Conservation (phyloP, 1,139 yeast species). For the Kazachstania sp. region DNA sequence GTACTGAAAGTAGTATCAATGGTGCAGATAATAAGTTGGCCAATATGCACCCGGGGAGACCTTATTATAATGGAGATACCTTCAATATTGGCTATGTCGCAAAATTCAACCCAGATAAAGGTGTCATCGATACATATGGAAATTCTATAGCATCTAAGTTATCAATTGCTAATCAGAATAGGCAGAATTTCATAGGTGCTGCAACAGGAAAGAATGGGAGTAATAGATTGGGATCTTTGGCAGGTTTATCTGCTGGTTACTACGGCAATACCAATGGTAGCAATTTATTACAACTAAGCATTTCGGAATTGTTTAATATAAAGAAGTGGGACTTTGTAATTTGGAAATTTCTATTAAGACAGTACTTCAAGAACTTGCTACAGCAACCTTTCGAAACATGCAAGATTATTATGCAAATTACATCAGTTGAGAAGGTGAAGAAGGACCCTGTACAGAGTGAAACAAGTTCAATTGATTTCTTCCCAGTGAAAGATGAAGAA, state of each 20-base stretch:
- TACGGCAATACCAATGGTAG: no score
- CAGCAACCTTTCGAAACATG: slow-evolving; percentile 89
- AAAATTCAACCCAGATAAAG: slow-evolving; percentile 51
- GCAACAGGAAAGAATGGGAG: no score
- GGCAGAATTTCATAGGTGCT: neutral
- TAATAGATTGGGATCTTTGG: neutral
- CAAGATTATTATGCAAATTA: slow-evolving; percentile 56
- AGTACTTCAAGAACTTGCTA: slow-evolving; percentile 56
- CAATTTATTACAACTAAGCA: neutral
- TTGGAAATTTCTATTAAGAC: slow-evolving; percentile 52
- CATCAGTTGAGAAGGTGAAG: neutral
- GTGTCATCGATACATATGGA: slow-evolving; percentile 39
- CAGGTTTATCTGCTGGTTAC: neutral
- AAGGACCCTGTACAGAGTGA: neutral
- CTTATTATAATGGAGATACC: slow-evolving; percentile 63
- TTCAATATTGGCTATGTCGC: slow-evolving; percentile 63
- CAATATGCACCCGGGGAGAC: slow-evolving; percentile 38
- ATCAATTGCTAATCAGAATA: slow-evolving; percentile 19
- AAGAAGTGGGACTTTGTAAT: slow-evolving; percentile 50
- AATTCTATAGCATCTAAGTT: slow-evolving; percentile 34
- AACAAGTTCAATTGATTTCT: slow-evolving; percentile 39
- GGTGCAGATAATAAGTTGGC: neutral
- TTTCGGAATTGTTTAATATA: slow-evolving; percentile 49
- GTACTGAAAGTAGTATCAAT: no score
- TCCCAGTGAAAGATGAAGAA: slow-evolving; percentile 26